Conservation (phyloP, 1,284 basidiomycete species). For the Tilletia caries region DNA sequence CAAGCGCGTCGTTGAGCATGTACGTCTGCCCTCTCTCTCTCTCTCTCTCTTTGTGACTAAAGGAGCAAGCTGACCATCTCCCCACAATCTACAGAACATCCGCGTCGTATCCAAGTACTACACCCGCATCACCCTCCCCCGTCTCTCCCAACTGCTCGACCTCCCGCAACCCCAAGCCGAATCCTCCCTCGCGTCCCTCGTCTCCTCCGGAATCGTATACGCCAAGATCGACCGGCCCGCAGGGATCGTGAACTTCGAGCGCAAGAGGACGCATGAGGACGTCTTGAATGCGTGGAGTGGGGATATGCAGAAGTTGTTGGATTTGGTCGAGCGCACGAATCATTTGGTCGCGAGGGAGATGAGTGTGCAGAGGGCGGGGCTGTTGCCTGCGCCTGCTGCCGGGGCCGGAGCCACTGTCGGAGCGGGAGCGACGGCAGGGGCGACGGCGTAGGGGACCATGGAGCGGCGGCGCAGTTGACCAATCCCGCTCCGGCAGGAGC, state of each 20-base stretch:
- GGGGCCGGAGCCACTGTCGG: neutral
- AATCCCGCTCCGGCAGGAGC: too few relatives aligned
- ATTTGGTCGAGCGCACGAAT: constrained; percentile 49
- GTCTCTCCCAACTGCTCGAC: constrained; percentile 83
- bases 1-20: constrained; percentile 92
- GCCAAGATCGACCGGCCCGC: constrained; percentile 89
- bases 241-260: constrained; percentile 75
- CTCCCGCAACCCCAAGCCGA: constrained; percentile 78
- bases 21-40: constrained; percentile 57
- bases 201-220: constrained; percentile 85
- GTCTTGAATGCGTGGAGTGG: constrained; percentile 92
- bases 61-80: neutral
- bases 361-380: constrained; percentile 47
- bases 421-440: neutral
- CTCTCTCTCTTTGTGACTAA: constrained; percentile 14
- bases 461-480: too few relatives aligned
- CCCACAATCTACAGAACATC: constrained; percentile 68
- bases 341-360: constrained; percentile 51
- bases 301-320: constrained; percentile 80
- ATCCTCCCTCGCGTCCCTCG: constrained; percentile 78
- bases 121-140: constrained; percentile 79
- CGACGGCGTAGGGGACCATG: too few relatives aligned
- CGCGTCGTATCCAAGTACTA: constrained; percentile 93
- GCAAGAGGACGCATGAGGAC: constrained; percentile 46
- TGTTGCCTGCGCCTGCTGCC: constrained; percentile 15